Percentiles rank a stretch among this genome's conserved stretches.
Conservation (phyloP, 164 flowering plant genomes). For the Kingdonia uniflora region DNA sequence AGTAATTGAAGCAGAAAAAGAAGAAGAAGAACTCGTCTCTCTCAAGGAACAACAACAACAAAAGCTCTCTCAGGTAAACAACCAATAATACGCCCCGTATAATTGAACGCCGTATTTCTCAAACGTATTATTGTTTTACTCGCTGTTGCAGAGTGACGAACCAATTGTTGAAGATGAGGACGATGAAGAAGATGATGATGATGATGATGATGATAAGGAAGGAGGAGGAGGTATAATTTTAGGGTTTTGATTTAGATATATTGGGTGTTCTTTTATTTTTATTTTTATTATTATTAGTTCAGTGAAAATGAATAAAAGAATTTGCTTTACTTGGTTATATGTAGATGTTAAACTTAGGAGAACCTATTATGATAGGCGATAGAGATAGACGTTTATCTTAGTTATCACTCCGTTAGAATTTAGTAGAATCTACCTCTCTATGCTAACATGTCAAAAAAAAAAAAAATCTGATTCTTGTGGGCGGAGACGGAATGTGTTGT, state of each 20-base stretch:
- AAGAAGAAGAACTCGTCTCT: slow-evolving; percentile 15
- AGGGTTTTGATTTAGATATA: background rate
- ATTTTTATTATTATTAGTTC: too few species aligned
- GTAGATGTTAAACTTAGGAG: too few species aligned
- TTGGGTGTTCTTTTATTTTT: background rate
- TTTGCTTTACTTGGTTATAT: background rate
- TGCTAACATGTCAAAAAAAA: too few species aligned
- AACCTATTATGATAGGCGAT: too few species aligned
- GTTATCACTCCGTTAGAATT: too few species aligned
- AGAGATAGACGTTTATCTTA: too few species aligned
- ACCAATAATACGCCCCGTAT: background rate
- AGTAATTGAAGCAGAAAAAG: slow-evolving; percentile 24
- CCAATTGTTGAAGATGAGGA: slow-evolving; percentile 44
- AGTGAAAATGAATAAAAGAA: background rate
- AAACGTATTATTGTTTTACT: background rate
- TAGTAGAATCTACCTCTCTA: too few species aligned
- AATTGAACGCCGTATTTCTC: background rate
- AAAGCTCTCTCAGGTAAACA: slow-evolving; percentile 9
- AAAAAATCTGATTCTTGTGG: too few species aligned
- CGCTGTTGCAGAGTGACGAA: slow-evolving; percentile 23
- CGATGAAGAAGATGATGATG: slow-evolving; percentile 58
- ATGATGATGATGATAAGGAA: slow-evolving; percentile 53
- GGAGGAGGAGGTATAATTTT: slow-evolving; percentile 29
- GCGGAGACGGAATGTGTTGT: too few species aligned
- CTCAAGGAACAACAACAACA: slow-evolving; percentile 21